Percentiles rank a stretch among this genome's conserved stretches.
These are phyloP conservation scores for Carpinus fangiana DNA, from an alignment of 306 rosid species.

Conservation along the genomic window DNA sequence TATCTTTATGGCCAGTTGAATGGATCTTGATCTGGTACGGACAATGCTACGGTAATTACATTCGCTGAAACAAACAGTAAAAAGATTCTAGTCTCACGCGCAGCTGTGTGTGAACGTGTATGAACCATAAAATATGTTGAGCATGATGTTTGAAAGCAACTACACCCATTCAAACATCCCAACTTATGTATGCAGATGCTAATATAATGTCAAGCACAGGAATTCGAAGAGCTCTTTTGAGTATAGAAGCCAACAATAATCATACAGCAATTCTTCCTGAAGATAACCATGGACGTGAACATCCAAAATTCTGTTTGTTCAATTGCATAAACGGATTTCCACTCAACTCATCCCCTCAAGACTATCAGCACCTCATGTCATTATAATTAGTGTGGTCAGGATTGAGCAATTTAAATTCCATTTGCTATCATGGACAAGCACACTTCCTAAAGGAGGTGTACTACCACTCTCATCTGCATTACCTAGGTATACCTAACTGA, in stretches of 20 bases:
- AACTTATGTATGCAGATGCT: constrained; percentile 10
- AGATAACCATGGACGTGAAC: constrained; percentile 21
- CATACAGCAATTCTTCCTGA: constrained; percentile 25
- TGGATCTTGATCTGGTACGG: neutral
- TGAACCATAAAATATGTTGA: neutral
- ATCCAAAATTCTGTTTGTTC: constrained; percentile 26
- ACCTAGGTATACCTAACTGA: constrained; percentile 26
- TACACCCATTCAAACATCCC: neutral
- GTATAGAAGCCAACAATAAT: constrained; percentile 13
- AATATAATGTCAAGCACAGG: constrained; percentile 9
- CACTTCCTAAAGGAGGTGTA: constrained; percentile 18
- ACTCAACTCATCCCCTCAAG: constrained; percentile 28
- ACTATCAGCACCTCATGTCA: constrained; percentile 35
- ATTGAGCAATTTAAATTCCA: constrained; percentile 26
- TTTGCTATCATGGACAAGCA: constrained; percentile 11
- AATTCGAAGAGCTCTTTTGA: neutral
- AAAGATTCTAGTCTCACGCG: neutral
- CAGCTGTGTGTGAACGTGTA: neutral
- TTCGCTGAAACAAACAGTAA: neutral
- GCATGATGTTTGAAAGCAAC: neutral
- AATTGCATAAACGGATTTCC: constrained; percentile 18
- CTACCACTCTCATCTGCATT: constrained; percentile 22
- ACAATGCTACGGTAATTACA: neutral
- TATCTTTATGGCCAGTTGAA: neutral
- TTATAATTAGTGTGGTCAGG: constrained; percentile 22